Conservation (phyloP, 192 early-diverging fungal genomes). For the Borealophlyctis nickersoniae region DNA sequence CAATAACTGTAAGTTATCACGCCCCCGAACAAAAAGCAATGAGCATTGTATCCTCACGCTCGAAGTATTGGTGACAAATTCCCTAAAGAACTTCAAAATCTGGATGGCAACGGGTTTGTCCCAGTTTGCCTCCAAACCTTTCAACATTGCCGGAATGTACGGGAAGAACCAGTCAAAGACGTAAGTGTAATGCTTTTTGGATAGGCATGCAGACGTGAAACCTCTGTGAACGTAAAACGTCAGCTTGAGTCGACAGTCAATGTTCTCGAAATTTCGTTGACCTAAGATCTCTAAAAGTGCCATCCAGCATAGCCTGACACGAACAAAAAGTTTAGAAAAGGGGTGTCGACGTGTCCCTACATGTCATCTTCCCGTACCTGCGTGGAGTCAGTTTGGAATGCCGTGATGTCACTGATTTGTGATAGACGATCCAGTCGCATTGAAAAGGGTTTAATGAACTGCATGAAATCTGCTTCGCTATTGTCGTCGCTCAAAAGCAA, state of each 20-base stretch:
- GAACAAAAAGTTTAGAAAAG: too few species aligned
- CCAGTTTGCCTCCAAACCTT: conserved; percentile 65
- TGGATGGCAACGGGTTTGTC: conserved; percentile 64
- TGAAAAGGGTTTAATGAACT: conserved; percentile 73
- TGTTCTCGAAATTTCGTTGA: neutral
- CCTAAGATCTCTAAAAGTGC: conserved; percentile 72
- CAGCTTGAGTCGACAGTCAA: neutral
- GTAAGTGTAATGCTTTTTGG: conserved; percentile 53
- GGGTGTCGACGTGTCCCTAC: too few species aligned
- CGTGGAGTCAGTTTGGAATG: conserved; percentile 3
- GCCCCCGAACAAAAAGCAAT: too few species aligned
- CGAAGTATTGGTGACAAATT: conserved; percentile 77
- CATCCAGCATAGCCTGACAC: conserved; percentile 25
- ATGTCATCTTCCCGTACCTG: too few species aligned
- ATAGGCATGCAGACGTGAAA: conserved; percentile 62
- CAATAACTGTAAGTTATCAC: neutral
- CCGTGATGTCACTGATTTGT: conserved; percentile 36
- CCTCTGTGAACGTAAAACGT: conserved; percentile 35
- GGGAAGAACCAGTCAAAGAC: conserved; percentile 90
- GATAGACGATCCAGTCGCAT: conserved; percentile 51
- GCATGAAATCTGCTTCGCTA: conserved; percentile 56
- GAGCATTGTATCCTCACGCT: conserved; percentile 4
- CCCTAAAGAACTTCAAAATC: conserved; percentile 71
- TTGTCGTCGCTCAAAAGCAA: conserved; percentile 69
- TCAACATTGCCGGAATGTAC: conserved; percentile 58